Conservation (phyloP, 2,329 filamentous ascomycete genomes). For the Xylaria polymorpha region DNA sequence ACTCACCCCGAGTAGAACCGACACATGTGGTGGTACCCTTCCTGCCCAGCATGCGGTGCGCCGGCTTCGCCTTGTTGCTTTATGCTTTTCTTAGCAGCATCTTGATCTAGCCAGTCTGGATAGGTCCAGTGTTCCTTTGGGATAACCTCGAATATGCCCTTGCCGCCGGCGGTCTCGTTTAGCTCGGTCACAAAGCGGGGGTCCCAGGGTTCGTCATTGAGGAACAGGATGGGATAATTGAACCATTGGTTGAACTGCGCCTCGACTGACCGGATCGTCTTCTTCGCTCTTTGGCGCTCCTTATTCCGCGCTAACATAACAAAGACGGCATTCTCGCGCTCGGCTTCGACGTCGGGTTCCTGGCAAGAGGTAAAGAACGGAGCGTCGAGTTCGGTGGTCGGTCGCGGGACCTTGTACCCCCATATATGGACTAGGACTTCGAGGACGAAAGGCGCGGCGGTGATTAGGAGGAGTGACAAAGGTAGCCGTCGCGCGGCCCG, state of each 20-base stretch:
- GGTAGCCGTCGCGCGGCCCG: slow-evolving; percentile 50
- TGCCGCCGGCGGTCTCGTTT: slow-evolving; percentile 52
- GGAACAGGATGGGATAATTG: slow-evolving; percentile 60
- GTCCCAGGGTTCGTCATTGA: slow-evolving; percentile 59
- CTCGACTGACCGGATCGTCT: slow-evolving; percentile 56
- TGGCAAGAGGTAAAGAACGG: slow-evolving; percentile 56
- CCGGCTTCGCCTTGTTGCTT: slow-evolving; percentile 50
- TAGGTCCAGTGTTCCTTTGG: slow-evolving; percentile 56
- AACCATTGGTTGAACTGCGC: slow-evolving; percentile 60
- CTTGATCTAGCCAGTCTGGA: slow-evolving; percentile 51
- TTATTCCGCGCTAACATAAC: slow-evolving; percentile 61
- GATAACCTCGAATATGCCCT: slow-evolving; percentile 57
- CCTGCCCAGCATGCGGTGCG: slow-evolving; percentile 54
- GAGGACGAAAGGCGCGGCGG: slow-evolving; percentile 49
- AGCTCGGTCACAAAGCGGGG: slow-evolving; percentile 54
- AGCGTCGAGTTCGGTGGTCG: slow-evolving; percentile 53
- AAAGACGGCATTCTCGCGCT: slow-evolving; percentile 58
- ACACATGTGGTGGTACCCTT: slow-evolving; percentile 58
- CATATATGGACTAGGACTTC: slow-evolving; percentile 53
- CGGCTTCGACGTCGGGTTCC: slow-evolving; percentile 51
- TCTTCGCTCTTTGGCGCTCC: slow-evolving; percentile 55
- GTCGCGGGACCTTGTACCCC: slow-evolving; percentile 51
- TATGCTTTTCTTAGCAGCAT: slow-evolving; percentile 50
- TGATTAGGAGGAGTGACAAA: slow-evolving; percentile 47
- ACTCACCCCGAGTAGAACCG: slow-evolving; percentile 59